Conservation (phyloP, 2,329 filamentous ascomycete species). For the Biscogniauxia marginata region DNA sequence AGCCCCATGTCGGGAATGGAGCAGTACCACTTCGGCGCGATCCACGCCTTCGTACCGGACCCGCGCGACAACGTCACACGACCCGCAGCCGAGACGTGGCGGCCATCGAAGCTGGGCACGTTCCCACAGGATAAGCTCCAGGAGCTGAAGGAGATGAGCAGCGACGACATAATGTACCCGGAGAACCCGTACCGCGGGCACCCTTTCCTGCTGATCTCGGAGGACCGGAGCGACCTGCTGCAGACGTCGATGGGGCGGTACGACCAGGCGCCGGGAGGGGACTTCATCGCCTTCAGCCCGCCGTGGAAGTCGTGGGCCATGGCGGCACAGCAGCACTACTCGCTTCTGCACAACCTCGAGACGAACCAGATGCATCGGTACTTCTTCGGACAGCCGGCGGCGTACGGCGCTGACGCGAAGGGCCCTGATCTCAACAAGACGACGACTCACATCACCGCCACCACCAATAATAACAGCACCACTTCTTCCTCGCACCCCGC, state of each 20-base stretch:
- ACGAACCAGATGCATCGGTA: slow-evolving; percentile 43
- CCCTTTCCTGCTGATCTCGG: slow-evolving; percentile 48
- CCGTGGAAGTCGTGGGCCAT: slow-evolving; percentile 50
- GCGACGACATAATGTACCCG: slow-evolving; percentile 34
- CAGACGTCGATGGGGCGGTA: slow-evolving; percentile 51
- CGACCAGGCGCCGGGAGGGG: slow-evolving; percentile 30
- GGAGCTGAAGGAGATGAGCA: slow-evolving; percentile 15
- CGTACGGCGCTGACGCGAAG: slow-evolving; percentile 23
- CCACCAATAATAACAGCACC: background rate
- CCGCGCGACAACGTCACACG: slow-evolving; percentile 25
- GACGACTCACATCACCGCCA: background rate
- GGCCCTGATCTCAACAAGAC: slow-evolving; percentile 11
- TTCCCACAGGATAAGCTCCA: slow-evolving; percentile 19
- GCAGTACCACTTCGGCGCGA: slow-evolving; percentile 52
- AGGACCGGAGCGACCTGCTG: slow-evolving; percentile 41
- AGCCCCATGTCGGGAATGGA: slow-evolving; percentile 53
- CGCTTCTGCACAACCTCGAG: slow-evolving; percentile 51
- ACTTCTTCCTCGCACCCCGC: too few relatives aligned
- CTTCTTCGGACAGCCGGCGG: slow-evolving; percentile 40
- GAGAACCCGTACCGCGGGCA: slow-evolving; percentile 41
- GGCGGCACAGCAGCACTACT: slow-evolving; percentile 47
- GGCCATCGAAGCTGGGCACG: slow-evolving; percentile 32
- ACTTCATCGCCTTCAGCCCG: slow-evolving; percentile 39
- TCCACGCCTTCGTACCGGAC: slow-evolving; percentile 55
- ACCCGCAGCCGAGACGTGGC: slow-evolving; percentile 36